Evolutionary conservation across 2,329 filamentous ascomycete genomes (phyloP).

Genomic region (Pseudomassariella vexata): DNA sequence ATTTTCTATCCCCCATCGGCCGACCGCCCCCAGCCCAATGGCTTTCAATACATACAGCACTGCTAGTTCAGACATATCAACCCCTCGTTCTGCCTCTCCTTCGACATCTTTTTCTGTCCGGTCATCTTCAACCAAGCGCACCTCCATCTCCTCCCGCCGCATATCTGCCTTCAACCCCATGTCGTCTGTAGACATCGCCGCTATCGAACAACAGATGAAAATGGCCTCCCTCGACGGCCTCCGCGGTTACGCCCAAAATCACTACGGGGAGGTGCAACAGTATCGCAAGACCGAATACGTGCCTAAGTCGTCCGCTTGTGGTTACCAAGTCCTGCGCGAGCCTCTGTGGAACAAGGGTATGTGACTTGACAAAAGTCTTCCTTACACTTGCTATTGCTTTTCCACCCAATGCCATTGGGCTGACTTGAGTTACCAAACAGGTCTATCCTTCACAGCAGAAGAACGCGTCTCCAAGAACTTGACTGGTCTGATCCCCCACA

Average conservation of each 20-base stretch:
- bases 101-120: constrained; percentile 42
- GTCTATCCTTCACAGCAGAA: constrained; percentile 59
- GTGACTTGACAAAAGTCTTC: constrained; percentile 13
- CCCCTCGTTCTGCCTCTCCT: constrained; percentile 49
- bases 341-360: constrained; percentile 63
- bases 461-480: constrained; percentile 60
- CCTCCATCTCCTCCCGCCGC: constrained; percentile 42
- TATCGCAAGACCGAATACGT: constrained; percentile 47
- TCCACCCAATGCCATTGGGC: constrained; percentile 1
- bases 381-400: constrained; percentile 7
- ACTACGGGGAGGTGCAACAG: constrained; percentile 52
- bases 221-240: constrained; percentile 55
- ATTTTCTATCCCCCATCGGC: constrained; percentile 15
- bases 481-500: constrained; percentile 59
- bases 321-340: constrained; percentile 57
- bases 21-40: constrained; percentile 30
- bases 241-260: constrained; percentile 52
- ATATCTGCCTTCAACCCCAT: constrained; percentile 49
- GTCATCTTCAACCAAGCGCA: constrained; percentile 44
- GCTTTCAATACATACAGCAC: constrained; percentile 39
- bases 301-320: constrained; percentile 43
- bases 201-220: constrained; percentile 56
- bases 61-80: constrained; percentile 45
- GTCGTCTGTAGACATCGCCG: constrained; percentile 48
- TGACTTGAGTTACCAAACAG: constrained; percentile 27